These are phyloP conservation scores for Nymphaea colorata DNA, from an alignment of 164 flowering plant genomes.

Conservation along the genomic window DNA sequence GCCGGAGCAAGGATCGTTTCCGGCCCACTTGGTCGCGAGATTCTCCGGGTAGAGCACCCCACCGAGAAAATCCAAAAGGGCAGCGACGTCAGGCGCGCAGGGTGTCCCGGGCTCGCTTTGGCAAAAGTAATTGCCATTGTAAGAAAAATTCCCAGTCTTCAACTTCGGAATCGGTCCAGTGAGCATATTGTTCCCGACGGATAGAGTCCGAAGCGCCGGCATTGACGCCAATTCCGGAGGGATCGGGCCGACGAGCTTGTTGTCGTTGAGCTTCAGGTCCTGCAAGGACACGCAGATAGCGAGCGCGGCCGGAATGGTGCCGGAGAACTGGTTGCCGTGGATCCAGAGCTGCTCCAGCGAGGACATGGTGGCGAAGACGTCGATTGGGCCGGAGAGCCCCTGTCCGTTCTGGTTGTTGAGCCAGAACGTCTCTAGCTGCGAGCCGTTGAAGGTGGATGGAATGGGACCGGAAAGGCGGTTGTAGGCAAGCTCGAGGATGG, in stretches of 20 bases:
- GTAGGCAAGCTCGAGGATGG: slow-evolving; percentile 29
- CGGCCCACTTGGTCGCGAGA: slow-evolving; percentile 53
- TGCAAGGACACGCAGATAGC: slow-evolving; percentile 33
- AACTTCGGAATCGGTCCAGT: not conserved
- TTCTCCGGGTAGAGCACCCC: slow-evolving; percentile 36
- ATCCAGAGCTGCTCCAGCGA: slow-evolving; percentile 48
- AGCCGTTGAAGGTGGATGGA: slow-evolving; percentile 42
- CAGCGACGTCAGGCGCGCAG: slow-evolving; percentile 51
- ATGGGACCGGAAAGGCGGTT: slow-evolving; percentile 45
- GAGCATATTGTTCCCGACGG: not conserved
- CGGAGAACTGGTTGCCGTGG: slow-evolving; percentile 68
- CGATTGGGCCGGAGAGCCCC: slow-evolving; percentile 50
- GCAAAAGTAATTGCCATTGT: slow-evolving; percentile 38
- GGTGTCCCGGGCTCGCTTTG: slow-evolving; percentile 35
- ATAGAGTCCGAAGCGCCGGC: not conserved
- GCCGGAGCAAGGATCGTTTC: slow-evolving; percentile 64
- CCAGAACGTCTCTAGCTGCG: slow-evolving; percentile 46
- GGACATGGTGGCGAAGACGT: slow-evolving; percentile 38
- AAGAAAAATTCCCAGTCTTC: slow-evolving; percentile 16
- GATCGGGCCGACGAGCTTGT: slow-evolving; percentile 57
- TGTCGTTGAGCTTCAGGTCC: slow-evolving; percentile 51
- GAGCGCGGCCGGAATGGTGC: slow-evolving; percentile 52
- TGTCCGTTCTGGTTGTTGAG: slow-evolving; percentile 50
- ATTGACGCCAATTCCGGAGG: slow-evolving; percentile 28
- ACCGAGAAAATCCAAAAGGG: slow-evolving; percentile 58